Evolutionary conservation across 768 basidiomycete genomes (phyloP).

Genomic region (Russula sp.): DNA sequence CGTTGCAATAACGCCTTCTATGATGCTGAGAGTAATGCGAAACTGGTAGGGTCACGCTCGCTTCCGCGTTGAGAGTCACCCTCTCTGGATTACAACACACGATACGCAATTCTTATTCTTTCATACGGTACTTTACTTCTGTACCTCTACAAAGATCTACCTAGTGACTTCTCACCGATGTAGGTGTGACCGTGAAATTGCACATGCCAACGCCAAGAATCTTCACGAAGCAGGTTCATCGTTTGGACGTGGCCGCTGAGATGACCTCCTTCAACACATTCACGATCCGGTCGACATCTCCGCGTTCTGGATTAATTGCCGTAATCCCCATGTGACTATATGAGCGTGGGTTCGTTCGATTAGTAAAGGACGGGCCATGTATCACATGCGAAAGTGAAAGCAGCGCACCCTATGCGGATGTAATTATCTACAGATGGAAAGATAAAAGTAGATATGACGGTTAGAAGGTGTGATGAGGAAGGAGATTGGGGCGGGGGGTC

Average conservation of each 20-base stretch:
- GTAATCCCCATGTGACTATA: constrained; percentile 85
- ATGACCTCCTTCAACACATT: constrained; percentile 60
- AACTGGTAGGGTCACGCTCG: background rate
- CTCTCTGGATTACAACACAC: background rate
- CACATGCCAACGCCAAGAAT: background rate
- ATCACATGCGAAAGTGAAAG: constrained; percentile 7
- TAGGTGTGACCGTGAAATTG: background rate
- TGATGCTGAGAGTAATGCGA: background rate
- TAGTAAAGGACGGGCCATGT: constrained; percentile 7
- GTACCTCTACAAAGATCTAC: background rate
- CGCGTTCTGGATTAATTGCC: constrained; percentile 65
- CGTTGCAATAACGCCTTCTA: too few species aligned
- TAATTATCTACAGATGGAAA: constrained; percentile 58
- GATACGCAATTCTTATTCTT: background rate
- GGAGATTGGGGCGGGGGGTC: background rate
- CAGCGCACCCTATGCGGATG: constrained; percentile 75
- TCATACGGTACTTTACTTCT: background rate
- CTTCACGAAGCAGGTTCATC: background rate
- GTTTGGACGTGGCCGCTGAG: constrained; percentile 37
- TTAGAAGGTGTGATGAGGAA: background rate
- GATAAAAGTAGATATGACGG: constrained; percentile 23
- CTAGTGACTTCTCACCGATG: background rate
- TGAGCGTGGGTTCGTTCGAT: background rate
- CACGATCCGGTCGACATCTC: constrained; percentile 74
- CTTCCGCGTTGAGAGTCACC: too few species aligned